Percentiles rank a stretch among this genome's conserved stretches.
Conservation (phyloP, 495 filamentous ascomycete species). For the Apodospora peruviana region DNA sequence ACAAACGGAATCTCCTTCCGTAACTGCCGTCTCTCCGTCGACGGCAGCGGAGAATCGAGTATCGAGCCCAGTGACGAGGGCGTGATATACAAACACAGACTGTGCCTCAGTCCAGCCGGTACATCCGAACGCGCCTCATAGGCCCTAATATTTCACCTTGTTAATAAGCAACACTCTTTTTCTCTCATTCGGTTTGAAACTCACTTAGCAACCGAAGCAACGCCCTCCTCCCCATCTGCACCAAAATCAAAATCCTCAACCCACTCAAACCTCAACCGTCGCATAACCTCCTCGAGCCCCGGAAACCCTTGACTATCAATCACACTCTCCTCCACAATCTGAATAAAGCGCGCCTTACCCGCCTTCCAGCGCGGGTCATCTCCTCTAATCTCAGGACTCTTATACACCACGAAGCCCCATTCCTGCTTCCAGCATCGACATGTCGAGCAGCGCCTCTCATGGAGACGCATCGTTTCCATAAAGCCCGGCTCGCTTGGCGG, state of each 20-base stretch:
- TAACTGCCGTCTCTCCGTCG: background rate
- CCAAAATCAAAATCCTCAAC: background rate
- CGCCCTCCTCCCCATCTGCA: background rate
- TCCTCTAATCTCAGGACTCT: background rate
- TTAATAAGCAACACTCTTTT: too few species aligned
- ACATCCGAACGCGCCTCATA: too few species aligned
- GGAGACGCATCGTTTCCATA: background rate
- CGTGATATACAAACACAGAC: background rate
- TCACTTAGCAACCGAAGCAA: background rate
- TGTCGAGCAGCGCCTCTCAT: background rate
- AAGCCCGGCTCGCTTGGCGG: background rate
- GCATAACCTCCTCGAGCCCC: background rate
- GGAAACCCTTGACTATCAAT: background rate
- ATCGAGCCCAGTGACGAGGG: background rate
- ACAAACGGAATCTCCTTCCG: background rate
- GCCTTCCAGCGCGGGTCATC: background rate
- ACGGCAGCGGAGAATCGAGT: background rate
- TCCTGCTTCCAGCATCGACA: too few species aligned
- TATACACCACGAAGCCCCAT: background rate
- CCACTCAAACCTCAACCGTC: background rate
- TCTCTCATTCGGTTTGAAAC: too few species aligned
- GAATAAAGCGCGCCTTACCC: background rate
- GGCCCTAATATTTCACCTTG: too few species aligned
- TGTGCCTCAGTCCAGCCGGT: background rate
- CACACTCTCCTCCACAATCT: background rate